These are phyloP conservation scores for Prinsepia uniflora DNA, from an alignment of 306 rosid species.

Conservation along the genomic window DNA sequence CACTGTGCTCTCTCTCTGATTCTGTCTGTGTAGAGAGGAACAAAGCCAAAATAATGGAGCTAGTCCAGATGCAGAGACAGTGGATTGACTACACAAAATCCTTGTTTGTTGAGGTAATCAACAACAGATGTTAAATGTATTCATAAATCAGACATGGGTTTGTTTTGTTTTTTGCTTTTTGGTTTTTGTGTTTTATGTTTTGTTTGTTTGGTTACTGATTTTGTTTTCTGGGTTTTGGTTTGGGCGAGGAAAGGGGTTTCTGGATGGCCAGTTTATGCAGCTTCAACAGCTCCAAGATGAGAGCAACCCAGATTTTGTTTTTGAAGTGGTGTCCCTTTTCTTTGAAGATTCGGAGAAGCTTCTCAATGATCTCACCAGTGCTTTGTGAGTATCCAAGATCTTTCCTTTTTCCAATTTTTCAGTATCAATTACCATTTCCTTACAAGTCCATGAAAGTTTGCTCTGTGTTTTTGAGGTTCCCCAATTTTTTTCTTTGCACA, in stretches of 20 bases:
- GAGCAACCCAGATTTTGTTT: slow-evolving; percentile 89
- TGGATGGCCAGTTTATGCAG: slow-evolving; percentile 89
- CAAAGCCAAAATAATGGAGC: slow-evolving; percentile 55
- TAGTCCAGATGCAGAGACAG: slow-evolving; percentile 88
- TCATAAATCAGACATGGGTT: slow-evolving; percentile 21
- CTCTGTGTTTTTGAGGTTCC: slow-evolving; percentile 18
- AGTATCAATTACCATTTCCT: background rate
- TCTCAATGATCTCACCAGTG: slow-evolving; percentile 74
- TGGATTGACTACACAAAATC: slow-evolving; percentile 73
- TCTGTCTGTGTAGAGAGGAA: slow-evolving; percentile 30
- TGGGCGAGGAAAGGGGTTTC: slow-evolving; percentile 51
- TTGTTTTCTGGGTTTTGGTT: background rate
- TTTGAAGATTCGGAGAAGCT: slow-evolving; percentile 96
- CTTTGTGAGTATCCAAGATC: slow-evolving; percentile 53
- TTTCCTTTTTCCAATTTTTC: slow-evolving; percentile 2
- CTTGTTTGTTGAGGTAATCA: slow-evolving; percentile 65
- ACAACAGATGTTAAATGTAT: slow-evolving; percentile 2
- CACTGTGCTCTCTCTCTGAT: slow-evolving; percentile 25
- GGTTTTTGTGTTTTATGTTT: slow-evolving; percentile 18
- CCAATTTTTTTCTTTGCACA: slow-evolving; percentile 25
- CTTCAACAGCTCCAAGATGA: slow-evolving; percentile 97
- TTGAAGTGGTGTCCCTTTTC: slow-evolving; percentile 90
- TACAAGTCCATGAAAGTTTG: slow-evolving; percentile 8
- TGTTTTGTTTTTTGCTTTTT: slow-evolving; percentile 8
- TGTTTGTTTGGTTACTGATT: slow-evolving; percentile 17